phyloP scores from a whole-genome alignment of 805 yeast species.

The Torulaspora franciscae region DNA sequence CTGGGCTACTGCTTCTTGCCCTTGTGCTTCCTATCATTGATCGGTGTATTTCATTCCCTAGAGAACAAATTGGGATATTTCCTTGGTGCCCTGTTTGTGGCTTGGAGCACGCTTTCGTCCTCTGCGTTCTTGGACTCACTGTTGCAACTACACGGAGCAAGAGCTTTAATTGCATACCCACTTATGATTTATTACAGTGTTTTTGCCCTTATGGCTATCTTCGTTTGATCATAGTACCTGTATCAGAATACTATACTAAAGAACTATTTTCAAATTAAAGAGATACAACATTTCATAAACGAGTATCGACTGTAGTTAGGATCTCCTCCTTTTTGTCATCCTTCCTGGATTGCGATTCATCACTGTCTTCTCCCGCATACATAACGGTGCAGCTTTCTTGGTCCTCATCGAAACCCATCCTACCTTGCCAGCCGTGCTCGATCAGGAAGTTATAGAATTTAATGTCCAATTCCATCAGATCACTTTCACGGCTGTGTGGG shows the following conservation, averaged over 20 bases:
- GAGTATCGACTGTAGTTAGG: constrained; percentile 7
- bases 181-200: constrained; percentile 85
- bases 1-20: constrained; percentile 93
- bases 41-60: constrained; percentile 70
- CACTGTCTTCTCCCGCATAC: background rate
- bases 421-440: constrained; percentile 53
- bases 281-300: background rate
- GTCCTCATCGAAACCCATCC: constrained; percentile 34
- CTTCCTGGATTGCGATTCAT: background rate
- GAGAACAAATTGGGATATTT: constrained; percentile 73
- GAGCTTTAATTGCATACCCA: constrained; percentile 91
- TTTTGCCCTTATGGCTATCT: constrained; percentile 93
- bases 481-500: constrained; percentile 69
- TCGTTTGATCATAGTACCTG: constrained; percentile 39
- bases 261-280: background rate
- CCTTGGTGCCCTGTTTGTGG: constrained; percentile 59
- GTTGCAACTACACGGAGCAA: constrained; percentile 74
- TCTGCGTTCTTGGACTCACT: constrained; percentile 89
- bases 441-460: constrained; percentile 56
- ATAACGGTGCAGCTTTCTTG: constrained; percentile 2
- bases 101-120: constrained; percentile 91
- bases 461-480: constrained; percentile 58
- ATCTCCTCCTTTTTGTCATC: constrained; percentile 6
- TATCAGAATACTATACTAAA: background rate
- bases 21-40: constrained; percentile 51